Evolutionary conservation across 768 basidiomycete genomes (phyloP), one percentile per base, ranked within the genome.

Genomic region (Tylopilus sp.): DNA sequence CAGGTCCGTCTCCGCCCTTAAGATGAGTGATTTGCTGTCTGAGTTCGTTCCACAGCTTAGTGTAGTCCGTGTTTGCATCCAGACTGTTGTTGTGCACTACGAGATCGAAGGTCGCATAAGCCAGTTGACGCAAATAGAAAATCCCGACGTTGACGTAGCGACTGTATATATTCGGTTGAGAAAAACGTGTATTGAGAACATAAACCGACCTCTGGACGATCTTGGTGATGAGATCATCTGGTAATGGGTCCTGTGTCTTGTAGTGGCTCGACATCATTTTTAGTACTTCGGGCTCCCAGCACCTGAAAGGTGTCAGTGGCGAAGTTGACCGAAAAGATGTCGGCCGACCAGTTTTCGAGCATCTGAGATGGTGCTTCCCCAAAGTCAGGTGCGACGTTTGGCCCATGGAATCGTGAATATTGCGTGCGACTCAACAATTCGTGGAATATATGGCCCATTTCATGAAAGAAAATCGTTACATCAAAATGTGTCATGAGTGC

Each of bases 341-440:
- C 7, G 11, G 50, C 69, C 10, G 47, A 82, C 90, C 91, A 92
- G 62, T 91, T 91, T 71, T 94, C 91, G 52, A 92, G 72, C 91
- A 92, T 92, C 70, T 94, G 88, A n/a, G 84, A 87, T 0, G 91
- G 91, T 1, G 90, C 91, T 69, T 92, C 89, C 7, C 88, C 89
- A 56, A 91, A 91, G 67, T 90, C 89, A 17, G 84, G 69, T 3
- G 86, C 84, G 28, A 87, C 85, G 43, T 79, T 78, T 21, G 87
- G 89, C 12, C 91, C 90, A 58, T 92, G 89, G 79, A 92, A 93
- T 22, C 83, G 73, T 21, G 83, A 69, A 64, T 82, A 91, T 54
- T 78, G 80, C 23, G 88, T 91, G 55, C 70, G 74, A 61, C 82
- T 84, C 47, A 90, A 68, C 40, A 94, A 66, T 18, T 79, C 80